Percentiles rank a stretch among this genome's conserved stretches.
phyloP scores from a whole-genome alignment of 305 asterid genomes.

The Plantago coronopus region DNA sequence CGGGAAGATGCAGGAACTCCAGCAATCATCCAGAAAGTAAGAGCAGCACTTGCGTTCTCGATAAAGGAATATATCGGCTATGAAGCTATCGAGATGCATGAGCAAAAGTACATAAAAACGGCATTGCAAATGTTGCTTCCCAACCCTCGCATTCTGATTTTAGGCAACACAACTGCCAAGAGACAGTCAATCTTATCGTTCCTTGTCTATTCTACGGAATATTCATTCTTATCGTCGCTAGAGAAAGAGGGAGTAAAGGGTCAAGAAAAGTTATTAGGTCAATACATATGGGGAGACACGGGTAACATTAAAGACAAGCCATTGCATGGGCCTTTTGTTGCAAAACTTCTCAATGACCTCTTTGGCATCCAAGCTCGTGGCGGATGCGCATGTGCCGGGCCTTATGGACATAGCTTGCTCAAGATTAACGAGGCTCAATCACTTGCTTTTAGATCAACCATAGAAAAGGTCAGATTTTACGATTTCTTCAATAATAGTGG shows the following conservation, averaged over 20 bases:
- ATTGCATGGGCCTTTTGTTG: slow-evolving; percentile 54
- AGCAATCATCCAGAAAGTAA: slow-evolving; percentile 49
- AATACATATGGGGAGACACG: slow-evolving; percentile 29
- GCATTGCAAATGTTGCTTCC: slow-evolving; percentile 40
- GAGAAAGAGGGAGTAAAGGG: not conserved
- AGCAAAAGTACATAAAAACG: slow-evolving; percentile 33
- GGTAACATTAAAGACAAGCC: slow-evolving; percentile 34
- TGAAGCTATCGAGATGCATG: slow-evolving; percentile 32
- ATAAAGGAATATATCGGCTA: slow-evolving; percentile 53
- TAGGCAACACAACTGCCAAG: slow-evolving; percentile 42
- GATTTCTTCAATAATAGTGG: too few relatives aligned
- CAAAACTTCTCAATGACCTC: slow-evolving; percentile 57
- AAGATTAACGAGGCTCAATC: slow-evolving; percentile 32
- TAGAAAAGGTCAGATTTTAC: slow-evolving; percentile 49
- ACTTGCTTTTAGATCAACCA: slow-evolving; percentile 32
- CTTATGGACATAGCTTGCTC: slow-evolving; percentile 61
- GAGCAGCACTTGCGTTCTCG: slow-evolving; percentile 61
- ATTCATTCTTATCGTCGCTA: slow-evolving; percentile 9
- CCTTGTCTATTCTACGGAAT: slow-evolving; percentile 29
- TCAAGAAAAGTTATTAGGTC: not conserved
- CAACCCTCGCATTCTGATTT: slow-evolving; percentile 34
- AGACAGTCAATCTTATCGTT: slow-evolving; percentile 55
- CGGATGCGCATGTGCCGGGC: slow-evolving; percentile 75
- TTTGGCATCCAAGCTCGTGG: slow-evolving; percentile 79
- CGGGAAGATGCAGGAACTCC: slow-evolving; percentile 84